Conservation (phyloP, 2,329 filamentous ascomycete genomes). For the Trichoderma breve region DNA sequence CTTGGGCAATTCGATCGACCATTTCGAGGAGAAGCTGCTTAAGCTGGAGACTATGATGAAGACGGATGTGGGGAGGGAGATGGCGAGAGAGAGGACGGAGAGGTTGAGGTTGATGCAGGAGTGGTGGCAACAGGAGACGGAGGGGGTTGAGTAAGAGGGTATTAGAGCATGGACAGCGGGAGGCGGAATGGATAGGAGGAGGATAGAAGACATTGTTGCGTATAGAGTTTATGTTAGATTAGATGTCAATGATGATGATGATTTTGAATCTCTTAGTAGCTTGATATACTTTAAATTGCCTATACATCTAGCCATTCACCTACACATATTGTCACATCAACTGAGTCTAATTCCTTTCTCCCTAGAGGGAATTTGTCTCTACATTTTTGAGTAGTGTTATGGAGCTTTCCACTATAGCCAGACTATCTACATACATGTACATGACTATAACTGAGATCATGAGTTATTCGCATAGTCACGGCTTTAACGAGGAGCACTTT, state of each 20-base stretch:
- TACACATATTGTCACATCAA: background rate
- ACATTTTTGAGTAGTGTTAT: background rate
- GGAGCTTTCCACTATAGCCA: background rate
- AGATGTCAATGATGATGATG: background rate
- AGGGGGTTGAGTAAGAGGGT: slow-evolving; percentile 17
- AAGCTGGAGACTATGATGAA: slow-evolving; percentile 64
- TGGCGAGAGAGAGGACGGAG: slow-evolving; percentile 54
- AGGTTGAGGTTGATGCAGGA: slow-evolving; percentile 52
- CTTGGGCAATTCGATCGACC: slow-evolving; percentile 65
- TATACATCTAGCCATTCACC: background rate
- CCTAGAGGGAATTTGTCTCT: background rate
- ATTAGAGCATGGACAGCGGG: background rate
- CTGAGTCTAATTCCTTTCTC: background rate
- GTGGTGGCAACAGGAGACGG: slow-evolving; percentile 58
- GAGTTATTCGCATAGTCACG: background rate
- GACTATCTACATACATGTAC: background rate
- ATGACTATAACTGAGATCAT: background rate
- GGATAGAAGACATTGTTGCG: background rate
- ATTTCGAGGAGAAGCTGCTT: slow-evolving; percentile 76
- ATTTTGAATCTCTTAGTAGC: background rate
- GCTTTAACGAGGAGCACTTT: background rate
- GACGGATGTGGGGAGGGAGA: slow-evolving; percentile 52
- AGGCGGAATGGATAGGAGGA: background rate
- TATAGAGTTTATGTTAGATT: background rate
- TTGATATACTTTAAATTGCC: background rate